phyloP scores from a whole-genome alignment of 176 grass and related monocot species.

The Lolium perenne region DNA sequence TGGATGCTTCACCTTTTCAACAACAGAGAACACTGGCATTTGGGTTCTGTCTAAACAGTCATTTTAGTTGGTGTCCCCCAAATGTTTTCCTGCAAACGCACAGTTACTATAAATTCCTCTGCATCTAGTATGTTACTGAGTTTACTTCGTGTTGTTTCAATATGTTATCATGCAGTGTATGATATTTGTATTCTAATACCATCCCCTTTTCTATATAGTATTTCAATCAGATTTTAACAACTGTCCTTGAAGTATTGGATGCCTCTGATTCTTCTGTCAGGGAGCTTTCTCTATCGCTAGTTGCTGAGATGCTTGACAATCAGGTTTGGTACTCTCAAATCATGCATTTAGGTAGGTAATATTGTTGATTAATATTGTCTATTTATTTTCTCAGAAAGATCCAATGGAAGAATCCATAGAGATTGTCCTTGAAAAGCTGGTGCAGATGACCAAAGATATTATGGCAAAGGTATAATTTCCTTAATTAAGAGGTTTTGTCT shows the following conservation, averaged over 20 bases:
- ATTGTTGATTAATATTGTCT: constrained; percentile 38
- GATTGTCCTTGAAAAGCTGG: constrained; percentile 89
- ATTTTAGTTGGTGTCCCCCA: constrained; percentile 3
- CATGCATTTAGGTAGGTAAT: constrained; percentile 22
- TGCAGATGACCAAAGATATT: constrained; percentile 73
- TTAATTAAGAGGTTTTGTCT: constrained; percentile 9
- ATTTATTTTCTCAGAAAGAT: constrained; percentile 65
- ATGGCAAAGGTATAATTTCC: constrained; percentile 60
- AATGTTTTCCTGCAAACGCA: not conserved
- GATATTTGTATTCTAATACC: constrained; percentile 45
- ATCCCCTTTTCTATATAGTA: constrained; percentile 51
- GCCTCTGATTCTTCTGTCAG: constrained; percentile 72
- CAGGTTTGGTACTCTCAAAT: constrained; percentile 61
- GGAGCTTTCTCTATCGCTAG: constrained; percentile 70
- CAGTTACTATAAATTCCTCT: not conserved
- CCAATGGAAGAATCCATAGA: constrained; percentile 82
- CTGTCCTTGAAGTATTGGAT: constrained; percentile 77
- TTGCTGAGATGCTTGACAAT: constrained; percentile 80
- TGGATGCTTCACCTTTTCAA: constrained; percentile 19
- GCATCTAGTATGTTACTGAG: not conserved
- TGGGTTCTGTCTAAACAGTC: constrained; percentile 22
- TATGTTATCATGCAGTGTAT: constrained; percentile 31
- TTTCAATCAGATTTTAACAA: constrained; percentile 94
- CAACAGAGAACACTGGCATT: constrained; percentile 5
- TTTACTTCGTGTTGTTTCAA: not conserved